These are phyloP conservation scores for Pyrenula massariospora DNA, from an alignment of 495 filamentous ascomycete species.

Conservation along the genomic window DNA sequence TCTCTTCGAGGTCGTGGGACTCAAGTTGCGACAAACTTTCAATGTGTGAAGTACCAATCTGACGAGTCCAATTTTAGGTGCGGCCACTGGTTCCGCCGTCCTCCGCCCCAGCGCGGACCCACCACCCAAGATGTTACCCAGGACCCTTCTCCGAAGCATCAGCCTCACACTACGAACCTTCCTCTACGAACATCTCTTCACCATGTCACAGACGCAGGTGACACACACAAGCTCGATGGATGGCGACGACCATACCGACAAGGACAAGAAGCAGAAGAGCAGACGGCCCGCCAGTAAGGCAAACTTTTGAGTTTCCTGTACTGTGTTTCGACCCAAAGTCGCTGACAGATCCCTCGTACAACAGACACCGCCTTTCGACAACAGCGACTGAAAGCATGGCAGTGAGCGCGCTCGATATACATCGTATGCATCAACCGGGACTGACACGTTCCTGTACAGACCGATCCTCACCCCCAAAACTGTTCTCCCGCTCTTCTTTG, in stretches of 20 bases:
- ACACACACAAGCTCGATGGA: constrained; percentile 34
- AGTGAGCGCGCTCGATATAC: constrained; percentile 40
- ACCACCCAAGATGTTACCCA: background rate
- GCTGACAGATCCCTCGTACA: constrained; percentile 2
- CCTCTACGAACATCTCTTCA: background rate
- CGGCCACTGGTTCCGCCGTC: background rate
- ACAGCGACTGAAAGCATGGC: constrained; percentile 89
- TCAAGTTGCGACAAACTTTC: too few relatives aligned
- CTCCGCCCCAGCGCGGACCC: background rate
- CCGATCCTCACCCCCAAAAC: constrained; percentile 90
- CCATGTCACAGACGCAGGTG: constrained; percentile 36
- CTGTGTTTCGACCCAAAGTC: constrained; percentile 1
- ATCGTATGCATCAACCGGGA: background rate
- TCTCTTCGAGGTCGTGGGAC: too few relatives aligned
- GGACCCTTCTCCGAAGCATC: background rate
- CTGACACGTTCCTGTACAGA: constrained; percentile 27
- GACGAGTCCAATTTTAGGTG: background rate
- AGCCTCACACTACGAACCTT: background rate
- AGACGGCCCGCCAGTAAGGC: constrained; percentile 76
- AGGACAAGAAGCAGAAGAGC: constrained; percentile 68
- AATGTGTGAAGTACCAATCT: too few relatives aligned
- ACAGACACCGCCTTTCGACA: constrained; percentile 86
- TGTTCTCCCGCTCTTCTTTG: constrained; percentile 81
- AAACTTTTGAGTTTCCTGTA: constrained; percentile 4
- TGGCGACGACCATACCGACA: constrained; percentile 29